Evolutionary conservation across 75 land plant genomes (phyloP), one percentile per base, ranked within the genome.

Genomic region (Isoetes taiwanensis): DNA sequence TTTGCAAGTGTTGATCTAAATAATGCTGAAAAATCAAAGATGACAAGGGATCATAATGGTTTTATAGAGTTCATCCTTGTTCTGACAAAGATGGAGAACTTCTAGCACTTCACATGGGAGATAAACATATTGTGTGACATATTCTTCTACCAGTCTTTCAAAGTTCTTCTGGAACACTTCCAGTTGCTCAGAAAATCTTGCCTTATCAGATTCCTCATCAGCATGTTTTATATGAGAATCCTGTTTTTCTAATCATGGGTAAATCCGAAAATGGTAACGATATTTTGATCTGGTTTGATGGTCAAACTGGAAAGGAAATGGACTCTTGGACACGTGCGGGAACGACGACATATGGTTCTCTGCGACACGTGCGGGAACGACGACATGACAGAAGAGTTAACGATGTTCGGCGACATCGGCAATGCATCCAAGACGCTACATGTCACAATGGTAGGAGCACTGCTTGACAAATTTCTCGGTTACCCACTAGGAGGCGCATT

Each of bases 21-120:
- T 50, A 82, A 71, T 60, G 80, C 96, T 41, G 98, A 77, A 41
- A 93, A 81, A 65, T 79, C 80, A 57, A 93, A 93, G 60, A 73
- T 93, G 83, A 79, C 83, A 11, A 62, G 95, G 19, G 98, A 93
- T 59, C 98, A 83, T 62, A 93, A 93, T 77, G 98, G 98, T 28
- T 93, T 93, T 41, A 59, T 94, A 34, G 87, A 93, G 72, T 72
- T 86, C 14, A 68, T 93, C 1, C 65, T 93, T 30, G 98, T 81
- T 1, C 67, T 93, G 3, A 93, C 98, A 32, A 76, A 66, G 67
- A 70, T 27, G 83, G 90, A 43, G 87, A 93, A 54, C 58, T 93
- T 59, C 72, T 64, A 41, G 96, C 90, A 29, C 67, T 94, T 54
- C 99, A 94, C 64, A 81, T 81, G 37, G 99, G 99, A 63, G 90